Conservation (phyloP, 306 rosid genomes). For the Coriaria nepalensis region DNA sequence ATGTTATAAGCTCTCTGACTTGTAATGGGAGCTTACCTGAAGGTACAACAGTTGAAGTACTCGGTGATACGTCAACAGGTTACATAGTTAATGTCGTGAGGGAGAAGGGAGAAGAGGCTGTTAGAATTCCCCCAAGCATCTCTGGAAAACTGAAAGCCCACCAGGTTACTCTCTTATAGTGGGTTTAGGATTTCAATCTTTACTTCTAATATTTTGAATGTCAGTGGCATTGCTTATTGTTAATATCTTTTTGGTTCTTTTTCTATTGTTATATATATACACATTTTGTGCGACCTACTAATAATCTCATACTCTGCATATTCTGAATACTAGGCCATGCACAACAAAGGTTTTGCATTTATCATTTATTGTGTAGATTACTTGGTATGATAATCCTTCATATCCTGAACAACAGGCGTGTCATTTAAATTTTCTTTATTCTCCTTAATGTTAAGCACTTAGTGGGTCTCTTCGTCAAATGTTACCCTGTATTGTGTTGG, state of each 20-base stretch:
- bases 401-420: too few species aligned
- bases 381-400: too few species aligned
- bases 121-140: constrained; percentile 83
- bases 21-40: constrained; percentile 61
- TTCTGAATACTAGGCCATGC: too few species aligned
- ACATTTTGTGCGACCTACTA: too few species aligned
- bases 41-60: constrained; percentile 60
- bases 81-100: constrained; percentile 91
- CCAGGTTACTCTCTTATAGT: constrained; percentile 38
- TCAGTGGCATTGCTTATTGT: not conserved
- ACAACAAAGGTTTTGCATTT: too few species aligned
- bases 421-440: too few species aligned
- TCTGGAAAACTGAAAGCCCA: constrained; percentile 78
- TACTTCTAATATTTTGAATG: not conserved
- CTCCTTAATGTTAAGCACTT: not conserved
- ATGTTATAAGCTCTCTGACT: constrained; percentile 35
- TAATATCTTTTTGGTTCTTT: not conserved
- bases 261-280: not conserved
- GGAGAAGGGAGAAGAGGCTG: constrained; percentile 89
- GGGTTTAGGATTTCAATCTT: not conserved
- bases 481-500: too few species aligned
- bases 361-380: too few species aligned
- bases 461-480: too few species aligned
- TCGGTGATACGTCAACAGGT: constrained; percentile 66
- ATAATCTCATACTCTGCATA: too few species aligned